Conservation (phyloP, 176 grass and related monocot genomes). For the Cenchrus americanus region DNA sequence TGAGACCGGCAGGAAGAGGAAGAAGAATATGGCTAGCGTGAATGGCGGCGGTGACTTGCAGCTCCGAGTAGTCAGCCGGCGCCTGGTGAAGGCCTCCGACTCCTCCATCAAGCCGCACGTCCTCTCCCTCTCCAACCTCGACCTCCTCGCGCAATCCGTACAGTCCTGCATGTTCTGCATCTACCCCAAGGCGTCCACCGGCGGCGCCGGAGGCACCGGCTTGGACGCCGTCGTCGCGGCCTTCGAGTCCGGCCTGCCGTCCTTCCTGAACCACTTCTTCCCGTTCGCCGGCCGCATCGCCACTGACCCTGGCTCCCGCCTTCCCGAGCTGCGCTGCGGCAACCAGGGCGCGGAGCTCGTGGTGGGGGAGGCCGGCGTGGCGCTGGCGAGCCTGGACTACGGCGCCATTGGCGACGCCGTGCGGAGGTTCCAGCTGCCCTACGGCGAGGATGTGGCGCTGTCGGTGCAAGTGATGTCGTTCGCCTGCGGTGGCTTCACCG, state of each 20-base stretch:
- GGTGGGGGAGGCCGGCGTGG: conserved; percentile 16
- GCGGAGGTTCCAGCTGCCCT: too few relatives aligned
- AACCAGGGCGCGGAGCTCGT: conserved; percentile 61
- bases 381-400: conserved; percentile 40
- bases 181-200: background rate
- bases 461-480: conserved; percentile 54
- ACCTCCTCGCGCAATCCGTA: background rate
- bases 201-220: too few relatives aligned
- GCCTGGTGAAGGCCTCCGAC: conserved; percentile 38
- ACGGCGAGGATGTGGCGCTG: conserved; percentile 31
- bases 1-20: too few relatives aligned
- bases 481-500: conserved; percentile 50
- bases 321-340: conserved; percentile 41
- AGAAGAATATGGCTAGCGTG: background rate
- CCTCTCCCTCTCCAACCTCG: conserved; percentile 45
- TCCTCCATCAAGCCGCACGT: background rate
- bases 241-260: conserved; percentile 29
- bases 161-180: background rate
- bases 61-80: background rate
- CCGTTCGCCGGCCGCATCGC: conserved; percentile 37
- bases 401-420: background rate
- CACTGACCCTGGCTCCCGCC: background rate
- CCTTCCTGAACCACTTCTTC: conserved; percentile 52
- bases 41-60: background rate
- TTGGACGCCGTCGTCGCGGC: conserved; percentile 32